Percentiles rank a stretch among this genome's conserved stretches.
Conservation (phyloP, 306 rosid species). For the Macrotyloma uniflorum region DNA sequence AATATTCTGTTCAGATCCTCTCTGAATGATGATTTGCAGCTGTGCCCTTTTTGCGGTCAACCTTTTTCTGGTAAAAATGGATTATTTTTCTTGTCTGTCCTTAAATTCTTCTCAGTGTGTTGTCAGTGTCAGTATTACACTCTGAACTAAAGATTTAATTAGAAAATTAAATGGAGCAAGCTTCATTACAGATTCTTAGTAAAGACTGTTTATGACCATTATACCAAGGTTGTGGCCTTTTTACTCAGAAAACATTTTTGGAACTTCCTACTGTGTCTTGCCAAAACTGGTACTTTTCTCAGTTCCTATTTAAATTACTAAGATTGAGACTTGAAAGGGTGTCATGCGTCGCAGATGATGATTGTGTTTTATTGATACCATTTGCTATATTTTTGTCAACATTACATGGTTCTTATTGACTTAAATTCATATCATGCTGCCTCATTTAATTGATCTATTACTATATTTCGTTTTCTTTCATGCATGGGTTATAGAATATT, state of each 20-base stretch:
- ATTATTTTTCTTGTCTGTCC: conserved; percentile 1
- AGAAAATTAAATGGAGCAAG: conserved; percentile 1
- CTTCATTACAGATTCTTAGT: neutral
- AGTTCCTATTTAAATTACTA: neutral
- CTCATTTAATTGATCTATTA: neutral
- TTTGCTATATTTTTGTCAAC: neutral
- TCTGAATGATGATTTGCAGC: conserved; percentile 76
- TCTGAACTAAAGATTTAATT: conserved; percentile 2
- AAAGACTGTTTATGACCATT: neutral
- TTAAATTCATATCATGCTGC: neutral
- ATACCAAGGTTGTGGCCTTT: neutral
- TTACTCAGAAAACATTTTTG: neutral
- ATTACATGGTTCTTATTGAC: neutral
- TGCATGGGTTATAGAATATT: neutral
- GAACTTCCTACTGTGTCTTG: neutral
- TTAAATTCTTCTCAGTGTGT: neutral
- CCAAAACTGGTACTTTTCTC: neutral
- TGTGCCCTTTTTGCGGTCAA: conserved; percentile 90
- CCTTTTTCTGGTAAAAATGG: conserved; percentile 79
- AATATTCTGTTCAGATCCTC: conserved; percentile 63
- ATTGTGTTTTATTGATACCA: neutral
- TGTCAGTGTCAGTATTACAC: neutral
- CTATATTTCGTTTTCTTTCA: neutral
- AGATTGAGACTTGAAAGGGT: neutral
- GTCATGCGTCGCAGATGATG: neutral